Conservation (phyloP, 345 rosid species). For the Rhodamnia argentea region DNA sequence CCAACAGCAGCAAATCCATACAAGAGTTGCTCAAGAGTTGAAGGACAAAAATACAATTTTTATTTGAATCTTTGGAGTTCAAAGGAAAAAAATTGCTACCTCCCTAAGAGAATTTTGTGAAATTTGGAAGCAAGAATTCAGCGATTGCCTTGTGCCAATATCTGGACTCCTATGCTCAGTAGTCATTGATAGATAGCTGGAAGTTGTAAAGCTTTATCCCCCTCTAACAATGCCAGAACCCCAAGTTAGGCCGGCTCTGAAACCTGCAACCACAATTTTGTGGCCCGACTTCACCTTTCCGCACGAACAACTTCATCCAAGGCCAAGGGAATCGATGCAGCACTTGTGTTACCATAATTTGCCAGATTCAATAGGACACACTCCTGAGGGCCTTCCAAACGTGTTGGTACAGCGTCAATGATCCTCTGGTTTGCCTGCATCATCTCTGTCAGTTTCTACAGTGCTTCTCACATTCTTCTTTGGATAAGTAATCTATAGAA, state of each 20-base stretch:
- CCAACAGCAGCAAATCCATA: background rate
- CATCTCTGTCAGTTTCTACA: background rate
- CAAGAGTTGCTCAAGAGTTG: background rate
- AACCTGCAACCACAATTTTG: slow-evolving; percentile 70
- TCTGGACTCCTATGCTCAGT: background rate
- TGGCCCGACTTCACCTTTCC: slow-evolving; percentile 84
- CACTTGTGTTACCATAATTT: slow-evolving; percentile 85
- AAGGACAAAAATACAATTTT: background rate
- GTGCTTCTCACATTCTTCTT: background rate
- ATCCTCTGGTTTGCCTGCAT: slow-evolving; percentile 98
- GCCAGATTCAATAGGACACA: slow-evolving; percentile 74
- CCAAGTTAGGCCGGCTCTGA: slow-evolving; percentile 96
- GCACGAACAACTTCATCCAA: slow-evolving; percentile 84
- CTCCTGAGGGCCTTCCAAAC: slow-evolving; percentile 70
- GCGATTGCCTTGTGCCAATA: background rate
- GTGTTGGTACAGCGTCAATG: slow-evolving; percentile 80
- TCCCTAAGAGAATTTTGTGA: background rate
- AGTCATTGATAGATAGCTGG: background rate
- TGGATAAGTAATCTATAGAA: background rate
- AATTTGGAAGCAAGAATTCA: background rate
- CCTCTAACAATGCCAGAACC: slow-evolving; percentile 83
- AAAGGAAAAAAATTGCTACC: background rate
- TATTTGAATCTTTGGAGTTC: background rate
- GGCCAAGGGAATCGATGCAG: slow-evolving; percentile 89
- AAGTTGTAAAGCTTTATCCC: slow-evolving; percentile 29